A percentile compares a stretch with the other conserved stretches of the same genome.
Conservation (phyloP, 805 yeast genomes). For the Suhomyces emberorum region DNA sequence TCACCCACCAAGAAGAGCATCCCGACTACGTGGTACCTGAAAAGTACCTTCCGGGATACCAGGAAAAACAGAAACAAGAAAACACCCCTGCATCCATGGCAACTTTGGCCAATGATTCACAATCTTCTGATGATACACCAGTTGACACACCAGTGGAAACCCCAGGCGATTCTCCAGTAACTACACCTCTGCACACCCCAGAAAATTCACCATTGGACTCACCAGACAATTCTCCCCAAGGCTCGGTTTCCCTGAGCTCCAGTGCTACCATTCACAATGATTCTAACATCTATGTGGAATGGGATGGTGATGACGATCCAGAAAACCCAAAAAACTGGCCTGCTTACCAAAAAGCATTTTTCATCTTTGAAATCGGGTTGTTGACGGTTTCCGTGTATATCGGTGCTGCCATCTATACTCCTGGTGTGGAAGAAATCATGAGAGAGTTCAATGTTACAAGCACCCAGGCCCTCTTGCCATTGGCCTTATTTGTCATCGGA, state of each 20-base stretch:
- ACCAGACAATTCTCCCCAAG: not conserved
- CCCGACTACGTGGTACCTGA: constrained; percentile 29
- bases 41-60: constrained; percentile 18
- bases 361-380: constrained; percentile 38
- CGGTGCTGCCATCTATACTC: constrained; percentile 55
- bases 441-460: constrained; percentile 42
- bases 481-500: constrained; percentile 55
- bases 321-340: constrained; percentile 61
- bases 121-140: not conserved
- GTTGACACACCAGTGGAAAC: no score
- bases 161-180: no score
- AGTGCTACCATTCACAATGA: not conserved
- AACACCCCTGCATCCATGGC: not conserved
- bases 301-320: constrained; percentile 48
- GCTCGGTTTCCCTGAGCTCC: not conserved
- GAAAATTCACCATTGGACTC: not conserved
- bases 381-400: constrained; percentile 51
- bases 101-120: not conserved
- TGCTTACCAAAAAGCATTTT: constrained; percentile 30
- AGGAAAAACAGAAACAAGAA: not conserved
- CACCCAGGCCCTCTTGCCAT: constrained; percentile 47
- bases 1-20: constrained; percentile 26
- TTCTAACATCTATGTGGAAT: constrained; percentile 12
- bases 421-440: constrained; percentile 45
- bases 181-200: no score